Percentiles rank a stretch among this genome's conserved stretches.
Evolutionary conservation across 768 basidiomycete species (phyloP).

Genomic region (Pulveroboletus ravenelii): DNA sequence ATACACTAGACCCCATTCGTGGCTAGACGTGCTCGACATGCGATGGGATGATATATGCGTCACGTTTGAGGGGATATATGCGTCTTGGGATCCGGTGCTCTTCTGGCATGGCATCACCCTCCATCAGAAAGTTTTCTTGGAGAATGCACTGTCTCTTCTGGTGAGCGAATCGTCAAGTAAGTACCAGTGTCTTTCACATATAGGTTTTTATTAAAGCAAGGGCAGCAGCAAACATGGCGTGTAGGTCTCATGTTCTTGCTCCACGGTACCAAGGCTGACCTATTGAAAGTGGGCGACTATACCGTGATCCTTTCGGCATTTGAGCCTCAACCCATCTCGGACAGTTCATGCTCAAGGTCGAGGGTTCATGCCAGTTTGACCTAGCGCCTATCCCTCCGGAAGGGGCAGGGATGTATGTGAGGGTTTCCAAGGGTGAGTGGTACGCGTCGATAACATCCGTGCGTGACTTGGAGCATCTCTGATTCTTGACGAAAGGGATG

Average conservation of each 20-base stretch:
- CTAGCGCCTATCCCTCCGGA: conserved; percentile 70
- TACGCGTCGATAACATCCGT: conserved; percentile 30
- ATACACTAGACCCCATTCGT: neutral
- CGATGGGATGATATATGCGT: conserved; percentile 75
- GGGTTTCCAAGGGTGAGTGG: conserved; percentile 68
- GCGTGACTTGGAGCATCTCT: neutral
- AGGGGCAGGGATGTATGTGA: conserved; percentile 87
- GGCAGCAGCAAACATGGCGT: conserved; percentile 43
- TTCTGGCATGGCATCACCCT: conserved; percentile 49
- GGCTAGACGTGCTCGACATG: conserved; percentile 48
- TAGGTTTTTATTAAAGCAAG: conserved; percentile 33
- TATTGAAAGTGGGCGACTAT: conserved; percentile 54
- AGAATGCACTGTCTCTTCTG: conserved; percentile 36
- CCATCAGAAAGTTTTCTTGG: conserved; percentile 55
- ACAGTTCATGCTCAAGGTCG: conserved; percentile 57
- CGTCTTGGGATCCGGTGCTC: conserved; percentile 79
- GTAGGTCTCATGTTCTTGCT: conserved; percentile 36
- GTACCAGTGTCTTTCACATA: conserved; percentile 26
- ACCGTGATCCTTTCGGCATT: conserved; percentile 84
- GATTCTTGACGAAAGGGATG: conserved; percentile 42
- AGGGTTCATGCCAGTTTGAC: conserved; percentile 58
- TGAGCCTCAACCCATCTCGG: conserved; percentile 63
- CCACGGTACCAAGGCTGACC: neutral
- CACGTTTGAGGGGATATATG: conserved; percentile 73
- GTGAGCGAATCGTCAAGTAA: conserved; percentile 70